Evolutionary conservation across 805 yeast genomes (phyloP), one percentile per base, ranked within the genome.

Genomic region (Cyberlindnera mississippiensis): DNA sequence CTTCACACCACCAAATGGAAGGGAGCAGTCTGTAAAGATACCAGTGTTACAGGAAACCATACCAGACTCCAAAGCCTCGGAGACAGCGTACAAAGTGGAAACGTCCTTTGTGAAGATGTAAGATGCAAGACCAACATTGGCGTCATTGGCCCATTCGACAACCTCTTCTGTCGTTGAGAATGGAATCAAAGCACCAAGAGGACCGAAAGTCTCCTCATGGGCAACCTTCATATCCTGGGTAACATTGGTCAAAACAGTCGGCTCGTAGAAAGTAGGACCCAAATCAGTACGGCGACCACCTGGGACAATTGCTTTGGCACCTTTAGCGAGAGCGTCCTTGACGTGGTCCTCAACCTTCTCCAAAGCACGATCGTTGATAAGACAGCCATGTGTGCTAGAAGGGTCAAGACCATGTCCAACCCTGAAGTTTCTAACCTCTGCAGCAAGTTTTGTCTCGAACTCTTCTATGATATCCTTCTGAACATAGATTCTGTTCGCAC

Each of bases 41-140:
- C 82, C 82, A 8, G 78, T 73, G 60, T 79, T 80, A 34, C 78
- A 77, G 32, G 80, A 68, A 17, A 79, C 82, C 82, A 77, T 78
- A 32, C 85, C 85, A n/a, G 72, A 55, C 57, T 80, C 85, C 48
- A 80, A 61, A 19, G 70, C 75, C 54, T 76, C 82, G 12, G 79
- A 65, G 47, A 78, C 72, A 16, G 70, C 63, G 62, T 71, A 74
- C 17, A 75, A 61, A 12, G 75, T 76, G 49, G 72, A 69, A 38
- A 75, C 55, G 52, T 71, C 70, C 47, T 73, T 71, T 4, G 82
- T 67, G 58, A 76, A 80, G 11, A 80, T 71, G 52, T 78, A 78
- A 2, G 82, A 67, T 4, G 83, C 82, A 47, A 80, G 68, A 17
- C 85, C 86, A 43, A 66, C 73, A 24, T 67, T 71, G 27, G 76